Base-by-base conservation (phyloP, 2,329 filamentous ascomycete genomes). In the Penicillium brevicompactum region DNA sequence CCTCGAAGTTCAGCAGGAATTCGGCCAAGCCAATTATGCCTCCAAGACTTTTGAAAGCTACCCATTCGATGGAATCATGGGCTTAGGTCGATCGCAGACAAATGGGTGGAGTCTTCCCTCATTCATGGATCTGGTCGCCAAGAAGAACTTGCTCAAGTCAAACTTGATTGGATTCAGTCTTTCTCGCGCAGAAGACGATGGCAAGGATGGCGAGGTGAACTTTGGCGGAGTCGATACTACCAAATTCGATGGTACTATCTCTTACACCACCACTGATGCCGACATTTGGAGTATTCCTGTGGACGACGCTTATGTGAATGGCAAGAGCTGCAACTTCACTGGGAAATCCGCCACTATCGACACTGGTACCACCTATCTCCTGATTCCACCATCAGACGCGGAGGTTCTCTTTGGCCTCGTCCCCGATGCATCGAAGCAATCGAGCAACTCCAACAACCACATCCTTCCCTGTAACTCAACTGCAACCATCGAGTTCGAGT, bases 11-110 rank as follows among this genome's bases (percentile, higher is more conserved):
- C 71, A 80, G 2, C 81, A 91, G 64, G 78, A 84, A 3, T 90
- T 96, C 66, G 92, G 92, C 4, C 74, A 92, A 56, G 90, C 89
- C 21, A 83, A 82, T 32, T 82, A 82, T 22, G 89, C 89, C 2
- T 91, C 90, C 1, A 74, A 84, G 49, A 87, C 94, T 60, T 96
- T 96, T 71, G 75, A 78, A 27, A 82, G 83, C 49, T 96, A 93
- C 65, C 88, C 90, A 1, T 92, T 96, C 73, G 92, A 96, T 70
- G 92, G 92, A 22, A 95, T 96, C 46, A 77, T 96, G 2, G 92
- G 91, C 4, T 76, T 96, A 22, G 88, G 89, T 14, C 86, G 87
- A 64, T 82, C 82, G 57, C 76, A 80, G 10, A 82, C 82, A 2
- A 78, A 77, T 34, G 82, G 70, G 3, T 69, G 78, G 55, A 68